phyloP scores from a whole-genome alignment of 805 yeast species.

The Suhomyces sp. region DNA sequence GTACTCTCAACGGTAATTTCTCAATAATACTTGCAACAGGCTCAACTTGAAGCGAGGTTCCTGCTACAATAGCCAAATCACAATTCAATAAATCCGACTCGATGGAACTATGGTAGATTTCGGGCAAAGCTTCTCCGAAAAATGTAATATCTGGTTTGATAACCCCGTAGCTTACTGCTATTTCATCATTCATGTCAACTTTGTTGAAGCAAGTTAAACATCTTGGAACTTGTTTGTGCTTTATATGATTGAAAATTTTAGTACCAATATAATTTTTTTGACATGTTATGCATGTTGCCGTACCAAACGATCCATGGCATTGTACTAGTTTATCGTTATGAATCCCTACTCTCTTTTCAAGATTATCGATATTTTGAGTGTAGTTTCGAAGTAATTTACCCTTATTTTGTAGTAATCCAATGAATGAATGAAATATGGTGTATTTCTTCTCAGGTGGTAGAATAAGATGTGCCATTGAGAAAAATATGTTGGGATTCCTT shows the following conservation, averaged over 20 bases:
- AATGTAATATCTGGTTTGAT: constrained; percentile 90
- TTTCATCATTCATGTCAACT: constrained; percentile 22
- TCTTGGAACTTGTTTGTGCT: constrained; percentile 48
- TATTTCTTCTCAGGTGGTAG: constrained; percentile 52
- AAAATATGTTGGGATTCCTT: constrained; percentile 76
- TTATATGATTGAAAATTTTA: constrained; percentile 43
- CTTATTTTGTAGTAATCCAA: constrained; percentile 34
- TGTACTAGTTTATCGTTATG: constrained; percentile 62
- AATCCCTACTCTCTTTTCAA: constrained; percentile 49
- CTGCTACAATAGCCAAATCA: constrained; percentile 77
- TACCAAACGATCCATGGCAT: constrained; percentile 77
- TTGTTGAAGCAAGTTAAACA: constrained; percentile 46
- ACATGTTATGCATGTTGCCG: constrained; percentile 77
- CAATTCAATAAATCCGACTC: constrained; percentile 60
- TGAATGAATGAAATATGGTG: constrained; percentile 39
- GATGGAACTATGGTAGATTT: constrained; percentile 30
- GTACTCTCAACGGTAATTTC: constrained; percentile 30
- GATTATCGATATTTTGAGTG: constrained; percentile 45
- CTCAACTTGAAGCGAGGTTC: constrained; percentile 75
- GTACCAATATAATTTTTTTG: constrained; percentile 53
- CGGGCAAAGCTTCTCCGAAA: constrained; percentile 70
- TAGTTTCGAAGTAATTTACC: constrained; percentile 40
- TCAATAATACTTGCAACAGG: constrained; percentile 44
- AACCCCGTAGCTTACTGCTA: constrained; percentile 38
- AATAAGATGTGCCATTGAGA: constrained; percentile 81